Evolutionary conservation across 345 rosid genomes (phyloP).

Genomic region (Mangifera indica): DNA sequence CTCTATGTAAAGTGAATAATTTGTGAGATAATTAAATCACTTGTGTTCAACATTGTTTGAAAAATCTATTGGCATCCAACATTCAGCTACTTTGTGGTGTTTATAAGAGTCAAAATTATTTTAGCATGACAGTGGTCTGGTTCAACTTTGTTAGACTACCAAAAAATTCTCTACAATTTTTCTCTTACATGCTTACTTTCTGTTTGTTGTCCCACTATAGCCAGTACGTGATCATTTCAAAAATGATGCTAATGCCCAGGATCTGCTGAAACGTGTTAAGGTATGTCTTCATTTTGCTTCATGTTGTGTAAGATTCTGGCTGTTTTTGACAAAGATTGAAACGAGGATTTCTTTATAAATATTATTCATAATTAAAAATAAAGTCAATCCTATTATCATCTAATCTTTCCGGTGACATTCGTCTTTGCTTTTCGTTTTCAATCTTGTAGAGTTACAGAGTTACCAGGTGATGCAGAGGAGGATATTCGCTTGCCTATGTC

Average conservation of each 20-base stretch:
- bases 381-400: background rate
- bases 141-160: background rate
- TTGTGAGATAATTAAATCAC: no score
- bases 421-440: background rate
- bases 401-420: background rate
- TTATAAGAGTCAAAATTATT: no score
- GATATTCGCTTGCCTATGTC: background rate
- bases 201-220: conserved; percentile 30
- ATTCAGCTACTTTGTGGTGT: background rate
- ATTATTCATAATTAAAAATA: no score
- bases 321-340: background rate
- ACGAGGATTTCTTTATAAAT: no score
- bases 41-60: no score
- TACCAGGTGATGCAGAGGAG: conserved; percentile 37
- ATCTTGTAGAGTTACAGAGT: conserved; percentile 55
- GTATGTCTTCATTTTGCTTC: conserved; percentile 36
- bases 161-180: background rate
- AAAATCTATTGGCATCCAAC: background rate
- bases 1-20: no score
- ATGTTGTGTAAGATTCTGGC: background rate
- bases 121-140: background rate
- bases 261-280: conserved; percentile 69
- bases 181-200: background rate
- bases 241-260: conserved; percentile 55
- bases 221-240: conserved; percentile 84